Base-by-base conservation (phyloP, 208 protist species). In the Spongospora subterranea region DNA sequence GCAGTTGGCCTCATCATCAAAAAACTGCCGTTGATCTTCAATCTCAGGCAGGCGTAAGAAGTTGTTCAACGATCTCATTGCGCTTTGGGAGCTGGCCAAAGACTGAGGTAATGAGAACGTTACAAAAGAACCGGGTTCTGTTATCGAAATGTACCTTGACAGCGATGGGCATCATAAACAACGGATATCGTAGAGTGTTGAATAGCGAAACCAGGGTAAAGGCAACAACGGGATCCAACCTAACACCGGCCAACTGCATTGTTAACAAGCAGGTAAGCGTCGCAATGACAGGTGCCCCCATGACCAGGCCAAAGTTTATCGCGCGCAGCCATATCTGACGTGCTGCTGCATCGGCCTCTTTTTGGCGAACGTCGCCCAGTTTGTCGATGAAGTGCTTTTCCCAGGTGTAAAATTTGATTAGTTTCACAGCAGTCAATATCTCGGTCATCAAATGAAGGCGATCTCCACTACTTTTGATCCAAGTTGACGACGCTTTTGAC, bases 381-480 rank as follows among this genome's bases (percentile, higher is more conserved):
- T 89, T 76, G 24, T 45, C 50, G 6, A 6, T 54, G 41, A 92
- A 89, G 24, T n/a, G 0, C 11, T 88, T 32, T 60, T 93, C 92
- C 92, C 92, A 93, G 35, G 66, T 90, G 89, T 93, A 90, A 45
- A 93, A 91, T 77, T 93, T 93, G 54, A 93, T 50, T n/a, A 92
- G 46, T 53, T 92, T 92, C 38, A 93, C 77, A 60, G 50, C 45
- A 43, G 24, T 32, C 20, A 93, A 77, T 6, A 89, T 89, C 71
- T 93, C 92, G 0, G 46, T 40, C 89, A 89, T 66, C 32, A 92
- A 38, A 20, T 65, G 54, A 0, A 91, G 39, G 17, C 91, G 40
- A 6, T 77, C 17, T 6, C 71, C 35, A 6, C 17, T n/a, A 20
- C 13, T 43, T 6, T 35, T 82, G 71, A 82, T 20, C 17, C 6